Conservation (phyloP, 208 protist genomes). For the Crithidia fasciculata region DNA sequence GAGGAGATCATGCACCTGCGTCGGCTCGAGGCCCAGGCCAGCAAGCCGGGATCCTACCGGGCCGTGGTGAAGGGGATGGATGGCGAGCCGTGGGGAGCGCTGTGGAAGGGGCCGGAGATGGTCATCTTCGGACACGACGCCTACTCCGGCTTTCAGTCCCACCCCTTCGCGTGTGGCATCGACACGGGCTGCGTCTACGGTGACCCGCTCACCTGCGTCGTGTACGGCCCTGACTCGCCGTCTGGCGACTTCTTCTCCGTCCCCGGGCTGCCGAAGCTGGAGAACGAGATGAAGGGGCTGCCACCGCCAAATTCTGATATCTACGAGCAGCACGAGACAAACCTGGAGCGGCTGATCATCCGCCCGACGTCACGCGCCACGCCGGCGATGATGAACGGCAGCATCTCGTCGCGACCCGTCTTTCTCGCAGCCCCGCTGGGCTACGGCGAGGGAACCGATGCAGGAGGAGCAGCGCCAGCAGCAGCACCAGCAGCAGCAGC, state of each 20-base stretch:
- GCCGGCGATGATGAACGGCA: conserved; percentile 32
- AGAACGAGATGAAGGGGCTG: conserved; percentile 75
- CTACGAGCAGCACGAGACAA: conserved; percentile 72
- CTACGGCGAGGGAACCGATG: conserved; percentile 15
- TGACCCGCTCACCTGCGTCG: conserved; percentile 75
- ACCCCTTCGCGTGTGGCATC: conserved; percentile 80
- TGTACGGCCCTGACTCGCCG: conserved; percentile 53
- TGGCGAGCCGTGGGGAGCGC: conserved; percentile 66
- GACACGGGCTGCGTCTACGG: conserved; percentile 93
- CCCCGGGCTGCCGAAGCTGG: conserved; percentile 63
- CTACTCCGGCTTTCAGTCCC: conserved; percentile 70
- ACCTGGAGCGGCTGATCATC: conserved; percentile 61
- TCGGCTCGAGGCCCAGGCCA: conserved; percentile 53
- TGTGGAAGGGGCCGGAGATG: conserved; percentile 83
- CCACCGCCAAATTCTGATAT: conserved; percentile 66
- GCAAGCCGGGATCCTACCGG: conserved; percentile 34
- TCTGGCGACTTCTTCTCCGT: conserved; percentile 72
- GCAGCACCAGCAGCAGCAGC: background rate
- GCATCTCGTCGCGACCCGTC: conserved; percentile 21
- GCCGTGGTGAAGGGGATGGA: conserved; percentile 67
- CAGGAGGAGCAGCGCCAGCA: background rate
- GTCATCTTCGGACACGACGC: conserved; percentile 93
- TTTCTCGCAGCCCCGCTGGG: conserved; percentile 47
- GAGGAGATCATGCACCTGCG: conserved; percentile 87
- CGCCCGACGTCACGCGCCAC: conserved; percentile 59